A percentile compares a stretch with the other conserved stretches of the same genome.
Evolutionary conservation across 495 filamentous ascomycete genomes (phyloP).

Genomic region (Sporormia fimetaria): DNA sequence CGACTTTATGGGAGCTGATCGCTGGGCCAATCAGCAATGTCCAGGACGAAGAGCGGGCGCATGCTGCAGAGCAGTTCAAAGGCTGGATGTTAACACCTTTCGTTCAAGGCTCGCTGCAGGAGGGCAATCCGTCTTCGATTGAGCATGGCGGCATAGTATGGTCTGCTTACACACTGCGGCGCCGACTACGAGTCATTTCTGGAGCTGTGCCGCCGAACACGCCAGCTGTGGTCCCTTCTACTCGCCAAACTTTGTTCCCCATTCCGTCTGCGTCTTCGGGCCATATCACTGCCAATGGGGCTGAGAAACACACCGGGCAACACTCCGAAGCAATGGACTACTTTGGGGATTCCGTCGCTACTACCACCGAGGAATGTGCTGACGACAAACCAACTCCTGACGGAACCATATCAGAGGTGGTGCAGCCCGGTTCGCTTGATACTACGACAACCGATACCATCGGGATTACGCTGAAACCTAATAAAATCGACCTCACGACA

Average conservation of each 20-base stretch:
- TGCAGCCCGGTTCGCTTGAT: neutral
- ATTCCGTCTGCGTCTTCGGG: conserved; percentile 9
- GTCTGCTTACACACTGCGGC: conserved; percentile 51
- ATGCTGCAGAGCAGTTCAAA: conserved; percentile 45
- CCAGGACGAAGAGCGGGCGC: conserved; percentile 26
- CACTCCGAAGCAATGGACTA: conserved; percentile 37
- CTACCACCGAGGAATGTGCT: conserved; percentile 3
- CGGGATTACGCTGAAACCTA: neutral
- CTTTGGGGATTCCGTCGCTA: conserved; percentile 33
- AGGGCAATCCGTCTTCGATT: conserved; percentile 38
- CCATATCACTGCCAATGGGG: neutral
- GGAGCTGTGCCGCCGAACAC: conserved; percentile 27
- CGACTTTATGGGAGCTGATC: conserved; percentile 40
- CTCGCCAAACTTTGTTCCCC: conserved; percentile 11
- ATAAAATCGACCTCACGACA: neutral
- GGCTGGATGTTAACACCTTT: conserved; percentile 47
- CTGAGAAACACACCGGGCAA: neutral
- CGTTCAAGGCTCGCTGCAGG: conserved; percentile 35
- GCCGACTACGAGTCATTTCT: conserved; percentile 51
- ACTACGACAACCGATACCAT: neutral
- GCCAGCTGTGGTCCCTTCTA: conserved; percentile 13
- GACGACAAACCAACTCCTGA: neutral
- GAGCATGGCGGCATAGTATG: conserved; percentile 41
- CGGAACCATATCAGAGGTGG: too few species aligned
- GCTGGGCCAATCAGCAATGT: conserved; percentile 31